Conservation (phyloP, 2,329 filamentous ascomycete genomes). For the Laburnicola sp. region DNA sequence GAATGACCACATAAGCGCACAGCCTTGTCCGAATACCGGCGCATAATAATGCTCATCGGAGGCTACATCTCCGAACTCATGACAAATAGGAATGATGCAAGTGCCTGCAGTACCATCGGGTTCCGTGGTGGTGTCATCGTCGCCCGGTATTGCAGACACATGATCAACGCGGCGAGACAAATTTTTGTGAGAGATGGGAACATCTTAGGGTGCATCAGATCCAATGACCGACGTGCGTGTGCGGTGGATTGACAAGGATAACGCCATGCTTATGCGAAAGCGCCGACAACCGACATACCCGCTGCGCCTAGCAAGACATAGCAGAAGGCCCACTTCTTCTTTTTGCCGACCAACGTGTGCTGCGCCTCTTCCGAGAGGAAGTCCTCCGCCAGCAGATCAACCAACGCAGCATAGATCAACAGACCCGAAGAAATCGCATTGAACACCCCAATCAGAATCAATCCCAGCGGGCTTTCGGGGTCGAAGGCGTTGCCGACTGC, state of each 20-base stretch:
- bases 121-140: neutral
- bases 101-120: neutral
- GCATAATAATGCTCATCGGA: conserved; percentile 6
- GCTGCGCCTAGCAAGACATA: conserved; percentile 45
- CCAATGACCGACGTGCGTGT: neutral
- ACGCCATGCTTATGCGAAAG: conserved; percentile 35
- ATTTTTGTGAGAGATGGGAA: neutral
- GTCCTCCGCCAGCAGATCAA: conserved; percentile 66
- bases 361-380: conserved; percentile 59
- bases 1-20: conserved; percentile 3
- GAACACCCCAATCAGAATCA: conserved; percentile 67
- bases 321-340: conserved; percentile 58
- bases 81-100: conserved; percentile 10
- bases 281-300: conserved; percentile 44
- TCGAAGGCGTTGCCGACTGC: conserved; percentile 61
- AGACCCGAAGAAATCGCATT: conserved; percentile 68
- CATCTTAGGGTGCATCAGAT: conserved; percentile 2
- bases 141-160: no score
- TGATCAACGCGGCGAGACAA: neutral
- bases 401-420: conserved; percentile 64
- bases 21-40: conserved; percentile 6
- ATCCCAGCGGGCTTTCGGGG: conserved; percentile 63
- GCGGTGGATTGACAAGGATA: neutral
- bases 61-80: conserved; percentile 2
- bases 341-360: conserved; percentile 54